Evolutionary conservation across 2,329 filamentous ascomycete genomes (phyloP), one percentile per base, ranked within the genome.

Genomic region (Penicillium hesseltinei): DNA sequence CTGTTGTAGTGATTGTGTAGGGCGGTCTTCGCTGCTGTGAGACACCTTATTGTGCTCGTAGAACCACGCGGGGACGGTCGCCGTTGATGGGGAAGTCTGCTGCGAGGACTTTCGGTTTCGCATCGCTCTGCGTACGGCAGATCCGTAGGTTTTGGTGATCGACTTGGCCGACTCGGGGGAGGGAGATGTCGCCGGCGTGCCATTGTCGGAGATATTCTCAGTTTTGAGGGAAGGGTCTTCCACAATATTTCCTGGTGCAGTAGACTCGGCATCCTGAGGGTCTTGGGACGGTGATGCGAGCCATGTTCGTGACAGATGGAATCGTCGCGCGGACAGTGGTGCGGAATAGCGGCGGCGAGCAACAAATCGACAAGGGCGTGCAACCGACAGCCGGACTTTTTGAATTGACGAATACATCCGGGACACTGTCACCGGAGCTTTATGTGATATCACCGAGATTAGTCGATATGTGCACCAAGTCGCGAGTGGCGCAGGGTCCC

Each of bases 391-490:
- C 65, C 71, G 66, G 62, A 62, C 66, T 59, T 66, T 69, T 63
- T 71, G 73, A 70, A 77, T 76, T 72, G 73, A 69, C 64, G 65
- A 61, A 71, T 69, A 70, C 69, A 73, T 73, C 67, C 68, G 66
- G 66, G 68, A 65, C 64, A 60, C 49, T 57, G 66, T 66, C 68
- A 58, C 69, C 66, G 62, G 66, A 67, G 58, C 57, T 55, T 61
- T 51, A 44, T 44, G 35, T 45, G 57, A 58, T 56, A 45, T 58
- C 53, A 51, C 60, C 45, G 52, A 49, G 43, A 60, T 44, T 51
- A 48, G 33, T 50, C 40, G 39, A 51, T 48, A 45, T 57, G 33
- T 35, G 54, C 58, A 62, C 56, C 47, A 54, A 52, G 52, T 45
- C 53, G 49, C 44, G 35, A 51, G 51, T 47, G 42, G 44, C 51